Evolutionary conservation across 2,329 filamentous ascomycete species (phyloP), one percentile per base, ranked within the genome.

Genomic region (Endocalyx cinctus): DNA sequence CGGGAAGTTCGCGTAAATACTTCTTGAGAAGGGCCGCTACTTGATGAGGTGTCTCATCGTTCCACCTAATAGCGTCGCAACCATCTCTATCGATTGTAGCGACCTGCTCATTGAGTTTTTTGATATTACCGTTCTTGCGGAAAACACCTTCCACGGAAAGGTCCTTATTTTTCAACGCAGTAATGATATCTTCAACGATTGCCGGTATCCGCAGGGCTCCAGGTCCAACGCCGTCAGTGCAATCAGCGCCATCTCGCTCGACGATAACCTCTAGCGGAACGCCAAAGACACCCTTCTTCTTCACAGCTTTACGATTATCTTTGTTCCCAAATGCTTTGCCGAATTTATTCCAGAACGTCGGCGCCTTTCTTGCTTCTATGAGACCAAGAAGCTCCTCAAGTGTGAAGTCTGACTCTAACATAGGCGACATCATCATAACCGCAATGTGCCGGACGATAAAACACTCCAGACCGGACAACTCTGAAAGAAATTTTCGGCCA

Each of bases 111-210:
- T 85, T 87, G 27, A 96, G 72, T 47, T 89, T 86, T 60, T 92
- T 90, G 66, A 98, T 96, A 60, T 97, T 98, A 50, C 92, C 92
- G 52, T 97, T 98, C 73, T 98, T 98, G 49, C 92, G 82, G 77
- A 98, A 98, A 15, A 98, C 89, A 51, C 92, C 92, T 61, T 98
- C 92, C 2, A 98, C 87, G 2, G 90, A 97, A 67, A 98, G 88
- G 59, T 98, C 92, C 87, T 98, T 97, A 62, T 90, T 92, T 50
- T 89, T 82, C 87, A 98, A 95, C 10, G 89, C 88, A 4, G 86
- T 84, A 23, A 98, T 83, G 30, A 90, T 82, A 56, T 96, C 90
- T 52, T 97, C 90, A n/a, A 98, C 76, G 33, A 98, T 72, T n/a
- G 87, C 85, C 3, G 92, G 92, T 26, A 98, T 87, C 33, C 87